Conservation (phyloP, 345 rosid species). For the Pistacia atlantica region DNA sequence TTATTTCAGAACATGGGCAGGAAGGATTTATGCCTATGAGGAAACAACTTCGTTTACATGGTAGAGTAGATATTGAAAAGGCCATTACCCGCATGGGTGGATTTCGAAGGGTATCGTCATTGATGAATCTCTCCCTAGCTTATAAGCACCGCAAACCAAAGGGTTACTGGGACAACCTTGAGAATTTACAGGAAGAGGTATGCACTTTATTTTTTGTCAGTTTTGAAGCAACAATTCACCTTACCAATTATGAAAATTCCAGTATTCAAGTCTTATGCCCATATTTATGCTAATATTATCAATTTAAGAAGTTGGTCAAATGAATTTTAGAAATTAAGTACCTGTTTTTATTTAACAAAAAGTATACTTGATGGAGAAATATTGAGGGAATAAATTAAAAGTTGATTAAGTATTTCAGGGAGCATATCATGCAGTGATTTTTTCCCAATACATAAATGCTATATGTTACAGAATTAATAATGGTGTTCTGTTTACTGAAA, state of each 20-base stretch:
- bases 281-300: neutral
- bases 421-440: neutral
- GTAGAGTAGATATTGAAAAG: conserved; percentile 95
- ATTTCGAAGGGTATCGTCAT: conserved; percentile 75
- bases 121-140: conserved; percentile 89
- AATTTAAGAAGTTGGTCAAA: neutral
- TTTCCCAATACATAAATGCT: neutral
- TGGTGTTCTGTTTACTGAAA: neutral
- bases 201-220: neutral
- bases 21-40: conserved; percentile 99
- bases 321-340: neutral
- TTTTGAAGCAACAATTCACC: neutral
- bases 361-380: neutral
- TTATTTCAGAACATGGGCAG: conserved; percentile 81
- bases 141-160: conserved; percentile 94
- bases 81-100: conserved; percentile 94
- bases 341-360: neutral
- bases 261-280: neutral
- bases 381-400: neutral
- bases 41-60: conserved; percentile 86
- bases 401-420: too few species aligned
- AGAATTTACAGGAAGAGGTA: conserved; percentile 92
- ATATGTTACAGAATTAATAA: neutral
- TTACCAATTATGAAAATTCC: neutral
- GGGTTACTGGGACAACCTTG: conserved; percentile 97